phyloP scores from a whole-genome alignment of 1,284 basidiomycete genomes.

The Irpex rosettiformis region DNA sequence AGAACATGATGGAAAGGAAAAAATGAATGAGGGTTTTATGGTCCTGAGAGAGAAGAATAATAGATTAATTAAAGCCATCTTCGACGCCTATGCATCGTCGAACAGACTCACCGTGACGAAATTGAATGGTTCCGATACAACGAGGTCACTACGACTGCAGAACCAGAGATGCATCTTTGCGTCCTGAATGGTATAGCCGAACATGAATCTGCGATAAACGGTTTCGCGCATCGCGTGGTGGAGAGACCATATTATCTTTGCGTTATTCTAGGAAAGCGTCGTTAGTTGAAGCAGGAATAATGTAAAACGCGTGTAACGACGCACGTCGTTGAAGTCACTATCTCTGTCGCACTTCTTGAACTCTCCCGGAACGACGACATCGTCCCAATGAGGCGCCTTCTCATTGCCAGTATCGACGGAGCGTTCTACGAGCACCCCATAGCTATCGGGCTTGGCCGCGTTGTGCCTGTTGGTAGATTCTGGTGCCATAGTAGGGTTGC shows the following conservation, averaged over 20 bases:
- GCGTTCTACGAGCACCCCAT: neutral
- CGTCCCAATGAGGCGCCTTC: constrained; percentile 1
- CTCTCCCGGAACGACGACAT: constrained; percentile 3
- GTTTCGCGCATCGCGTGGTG: constrained; percentile 6
- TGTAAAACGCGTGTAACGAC: neutral
- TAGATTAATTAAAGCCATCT: neutral
- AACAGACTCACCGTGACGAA: constrained; percentile 10
- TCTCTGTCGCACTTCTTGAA: neutral
- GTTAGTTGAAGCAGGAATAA: neutral
- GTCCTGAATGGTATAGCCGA: constrained; percentile 12
- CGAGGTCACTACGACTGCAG: constrained; percentile 5
- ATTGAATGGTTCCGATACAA: constrained; percentile 9
- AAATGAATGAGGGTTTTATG: neutral
- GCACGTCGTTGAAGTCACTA: neutral
- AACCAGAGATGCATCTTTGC: constrained; percentile 7
- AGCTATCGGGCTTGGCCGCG: neutral
- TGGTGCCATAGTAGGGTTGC: neutral
- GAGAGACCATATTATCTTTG: constrained; percentile 2
- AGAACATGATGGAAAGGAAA: constrained; percentile 1
- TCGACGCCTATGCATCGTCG: too few relatives aligned
- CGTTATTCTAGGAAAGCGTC: neutral
- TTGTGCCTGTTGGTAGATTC: neutral
- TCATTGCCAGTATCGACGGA: neutral
- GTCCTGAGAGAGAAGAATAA: neutral
- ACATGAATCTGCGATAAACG: constrained; percentile 5